phyloP scores from a whole-genome alignment of 2,329 filamentous ascomycete genomes.

The Verticillium klebahnii region DNA sequence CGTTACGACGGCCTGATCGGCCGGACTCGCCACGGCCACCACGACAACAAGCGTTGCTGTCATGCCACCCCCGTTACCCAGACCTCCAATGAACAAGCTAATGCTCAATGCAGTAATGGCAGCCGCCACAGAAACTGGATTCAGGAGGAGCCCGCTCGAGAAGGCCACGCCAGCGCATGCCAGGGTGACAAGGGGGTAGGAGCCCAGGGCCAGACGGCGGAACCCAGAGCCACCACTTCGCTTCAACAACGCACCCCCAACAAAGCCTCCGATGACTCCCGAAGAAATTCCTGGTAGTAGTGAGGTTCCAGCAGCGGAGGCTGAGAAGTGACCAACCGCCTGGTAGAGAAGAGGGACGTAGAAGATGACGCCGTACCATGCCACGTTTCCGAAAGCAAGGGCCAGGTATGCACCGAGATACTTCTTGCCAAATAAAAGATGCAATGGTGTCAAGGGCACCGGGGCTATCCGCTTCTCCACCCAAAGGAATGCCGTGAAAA shows the following conservation, averaged over 20 bases:
- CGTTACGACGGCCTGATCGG: not conserved
- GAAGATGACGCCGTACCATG: not conserved
- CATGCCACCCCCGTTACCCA: not conserved
- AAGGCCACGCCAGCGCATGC: slow-evolving; percentile 27
- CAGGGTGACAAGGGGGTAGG: not conserved
- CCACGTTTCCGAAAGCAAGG: not conserved
- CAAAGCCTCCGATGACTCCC: not conserved
- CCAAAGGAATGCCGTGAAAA: not conserved
- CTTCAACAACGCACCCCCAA: not conserved
- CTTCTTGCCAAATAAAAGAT: not conserved
- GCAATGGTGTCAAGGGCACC: not conserved
- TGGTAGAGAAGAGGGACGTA: not conserved
- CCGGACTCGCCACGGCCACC: not conserved
- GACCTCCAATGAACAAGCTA: not conserved
- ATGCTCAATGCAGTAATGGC: no score
- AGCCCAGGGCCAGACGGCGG: not conserved
- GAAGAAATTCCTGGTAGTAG: not conserved
- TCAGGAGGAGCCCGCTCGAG: slow-evolving; percentile 49
- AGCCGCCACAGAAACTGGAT: slow-evolving; percentile 44
- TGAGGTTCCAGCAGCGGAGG: not conserved
- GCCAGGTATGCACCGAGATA: not conserved
- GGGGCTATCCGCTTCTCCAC: not conserved
- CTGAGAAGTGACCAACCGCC: not conserved
- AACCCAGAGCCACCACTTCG: not conserved
- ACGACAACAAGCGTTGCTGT: not conserved